phyloP scores from a whole-genome alignment of 2,329 filamentous ascomycete genomes.

The Fusarium subtropicale region DNA sequence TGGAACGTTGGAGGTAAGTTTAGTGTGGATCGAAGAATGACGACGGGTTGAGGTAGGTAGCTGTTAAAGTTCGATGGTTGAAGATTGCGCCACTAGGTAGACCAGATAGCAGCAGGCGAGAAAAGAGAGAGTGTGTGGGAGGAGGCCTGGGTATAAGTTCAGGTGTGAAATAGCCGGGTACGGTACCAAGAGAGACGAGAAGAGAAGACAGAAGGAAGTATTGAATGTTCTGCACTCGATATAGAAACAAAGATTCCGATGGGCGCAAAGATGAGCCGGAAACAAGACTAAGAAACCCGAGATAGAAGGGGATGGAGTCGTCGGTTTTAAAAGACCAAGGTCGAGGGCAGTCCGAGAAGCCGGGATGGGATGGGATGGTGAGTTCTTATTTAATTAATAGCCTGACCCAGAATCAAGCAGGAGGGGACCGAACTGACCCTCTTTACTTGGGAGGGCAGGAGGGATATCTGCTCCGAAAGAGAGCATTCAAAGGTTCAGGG shows the following conservation, averaged over 20 bases:
- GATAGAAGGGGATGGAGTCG: constrained; percentile 20
- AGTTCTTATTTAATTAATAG: constrained; percentile 40
- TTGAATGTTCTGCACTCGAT: constrained; percentile 10
- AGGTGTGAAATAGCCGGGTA: background rate
- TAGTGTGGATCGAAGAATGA: constrained; percentile 19
- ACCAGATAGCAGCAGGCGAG: background rate
- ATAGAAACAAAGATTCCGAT: constrained; percentile 21
- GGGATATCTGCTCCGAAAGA: constrained; percentile 39
- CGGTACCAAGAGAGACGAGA: background rate
- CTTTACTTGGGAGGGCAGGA: constrained; percentile 32
- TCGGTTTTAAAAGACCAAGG: constrained; percentile 19
- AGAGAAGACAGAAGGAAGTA: background rate
- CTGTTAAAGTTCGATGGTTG: background rate
- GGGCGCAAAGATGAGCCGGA: constrained; percentile 39
- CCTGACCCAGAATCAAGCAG: constrained; percentile 11
- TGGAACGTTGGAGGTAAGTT: constrained; percentile 26
- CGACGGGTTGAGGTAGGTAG: constrained; percentile 9
- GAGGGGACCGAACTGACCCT: constrained; percentile 19
- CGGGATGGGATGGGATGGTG: constrained; percentile 25
- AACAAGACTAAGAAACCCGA: constrained; percentile 28
- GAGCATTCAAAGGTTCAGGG: constrained; percentile 16
- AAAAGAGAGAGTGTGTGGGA: background rate
- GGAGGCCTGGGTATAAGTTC: background rate
- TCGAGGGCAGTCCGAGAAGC: constrained; percentile 11
- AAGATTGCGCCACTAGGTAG: constrained; percentile 12